Evolutionary conservation across 352 stramenopile species (phyloP).

Genomic region (Lagenidium giganteum): DNA sequence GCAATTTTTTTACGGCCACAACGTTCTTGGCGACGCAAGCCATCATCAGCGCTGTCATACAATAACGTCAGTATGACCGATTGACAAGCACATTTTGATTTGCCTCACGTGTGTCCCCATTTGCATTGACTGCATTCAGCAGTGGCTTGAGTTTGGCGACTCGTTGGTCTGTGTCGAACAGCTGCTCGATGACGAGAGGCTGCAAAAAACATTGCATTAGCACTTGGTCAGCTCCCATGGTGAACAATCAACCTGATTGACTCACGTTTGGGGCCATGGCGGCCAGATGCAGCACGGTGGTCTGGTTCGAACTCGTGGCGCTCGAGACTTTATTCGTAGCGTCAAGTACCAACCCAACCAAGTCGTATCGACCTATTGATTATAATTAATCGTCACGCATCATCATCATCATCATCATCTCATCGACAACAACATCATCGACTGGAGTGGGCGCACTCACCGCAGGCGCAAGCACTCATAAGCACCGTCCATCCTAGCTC

Average conservation of each 20-base stretch:
- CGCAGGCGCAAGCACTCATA: conserved; percentile 72
- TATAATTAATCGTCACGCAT: not conserved
- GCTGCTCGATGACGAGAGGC: conserved; percentile 50
- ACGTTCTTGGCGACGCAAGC: conserved; percentile 78
- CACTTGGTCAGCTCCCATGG: not conserved
- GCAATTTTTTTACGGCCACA: conserved; percentile 34
- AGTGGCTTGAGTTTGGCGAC: conserved; percentile 40
- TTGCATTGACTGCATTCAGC: conserved; percentile 52
- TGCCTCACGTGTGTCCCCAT: conserved; percentile 69
- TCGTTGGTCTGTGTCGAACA: conserved; percentile 39
- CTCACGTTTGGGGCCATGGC: conserved; percentile 71
- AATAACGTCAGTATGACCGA: not conserved
- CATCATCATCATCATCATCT: not conserved
- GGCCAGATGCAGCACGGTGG: conserved; percentile 71
- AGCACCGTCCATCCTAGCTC: conserved; percentile 69
- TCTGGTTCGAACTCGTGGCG: conserved; percentile 56
- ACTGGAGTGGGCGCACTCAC: too few species aligned
- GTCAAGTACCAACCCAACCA: conserved; percentile 51
- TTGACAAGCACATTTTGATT: not conserved
- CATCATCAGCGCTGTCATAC: conserved; percentile 75
- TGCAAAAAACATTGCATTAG: conserved; percentile 16
- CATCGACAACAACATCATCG: not conserved
- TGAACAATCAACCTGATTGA: not conserved
- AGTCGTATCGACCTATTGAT: conserved; percentile 47
- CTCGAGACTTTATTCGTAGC: conserved; percentile 50